phyloP scores from a whole-genome alignment of 345 rosid genomes.

The Acer negundo region DNA sequence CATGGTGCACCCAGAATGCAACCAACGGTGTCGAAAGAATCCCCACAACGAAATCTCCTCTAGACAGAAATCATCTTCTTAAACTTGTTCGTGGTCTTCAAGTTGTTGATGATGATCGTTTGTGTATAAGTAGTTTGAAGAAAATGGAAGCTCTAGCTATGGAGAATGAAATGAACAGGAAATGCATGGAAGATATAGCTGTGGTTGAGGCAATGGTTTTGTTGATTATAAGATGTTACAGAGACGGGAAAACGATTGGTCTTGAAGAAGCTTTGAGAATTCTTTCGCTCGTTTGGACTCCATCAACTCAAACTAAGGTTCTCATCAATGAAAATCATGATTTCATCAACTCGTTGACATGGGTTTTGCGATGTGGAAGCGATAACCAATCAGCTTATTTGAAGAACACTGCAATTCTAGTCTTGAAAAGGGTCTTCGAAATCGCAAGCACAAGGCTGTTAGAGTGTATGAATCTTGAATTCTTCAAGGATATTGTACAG shows the following conservation, averaged over 20 bases:
- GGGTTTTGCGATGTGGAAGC: conserved; percentile 26
- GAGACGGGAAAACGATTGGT: conserved; percentile 18
- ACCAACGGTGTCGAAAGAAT: conserved; percentile 32
- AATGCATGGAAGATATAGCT: conserved; percentile 39
- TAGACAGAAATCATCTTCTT: conserved; percentile 24
- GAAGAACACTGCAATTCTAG: conserved; percentile 31
- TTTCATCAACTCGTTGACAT: conserved; percentile 41
- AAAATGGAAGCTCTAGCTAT: conserved; percentile 33
- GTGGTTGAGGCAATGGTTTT: conserved; percentile 26
- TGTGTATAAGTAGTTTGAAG: conserved; percentile 20
- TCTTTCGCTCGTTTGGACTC: conserved; percentile 33
- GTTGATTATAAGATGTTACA: conserved; percentile 28
- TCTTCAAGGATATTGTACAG: conserved; percentile 29
- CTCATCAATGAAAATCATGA: conserved; percentile 30
- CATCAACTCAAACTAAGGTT: conserved; percentile 31
- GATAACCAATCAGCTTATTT: conserved; percentile 11
- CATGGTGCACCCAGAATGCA: conserved; percentile 42
- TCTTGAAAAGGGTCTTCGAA: conserved; percentile 29
- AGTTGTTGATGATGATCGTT: conserved; percentile 9
- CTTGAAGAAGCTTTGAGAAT: conserved; percentile 42
- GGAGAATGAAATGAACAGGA: conserved; percentile 38
- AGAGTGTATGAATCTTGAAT: conserved; percentile 34
- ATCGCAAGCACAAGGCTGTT: conserved; percentile 14
- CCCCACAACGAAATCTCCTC: conserved; percentile 34
- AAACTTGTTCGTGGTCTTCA: conserved; percentile 38